Conservation (phyloP, 805 yeast genomes). For the Starmera dryadoides region DNA sequence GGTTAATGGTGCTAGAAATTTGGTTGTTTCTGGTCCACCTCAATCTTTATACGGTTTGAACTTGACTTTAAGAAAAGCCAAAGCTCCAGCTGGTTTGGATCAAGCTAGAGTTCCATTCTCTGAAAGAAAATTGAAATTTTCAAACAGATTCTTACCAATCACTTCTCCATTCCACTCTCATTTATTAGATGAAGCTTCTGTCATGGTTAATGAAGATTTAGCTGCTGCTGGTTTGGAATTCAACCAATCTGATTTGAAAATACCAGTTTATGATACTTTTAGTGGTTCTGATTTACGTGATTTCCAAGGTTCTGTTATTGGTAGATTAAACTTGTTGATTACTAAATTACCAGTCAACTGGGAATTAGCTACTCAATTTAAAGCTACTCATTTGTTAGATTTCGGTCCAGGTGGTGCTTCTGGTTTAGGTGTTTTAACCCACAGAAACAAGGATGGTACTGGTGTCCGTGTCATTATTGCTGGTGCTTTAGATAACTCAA, state of each 20-base stretch:
- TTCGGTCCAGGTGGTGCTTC: constrained; percentile 99
- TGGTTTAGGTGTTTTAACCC: constrained; percentile 93
- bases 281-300: constrained; percentile 73
- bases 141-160: constrained; percentile 91
- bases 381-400: constrained; percentile 85
- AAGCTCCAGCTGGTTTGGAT: constrained; percentile 90
- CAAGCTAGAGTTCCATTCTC: constrained; percentile 92
- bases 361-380: constrained; percentile 82
- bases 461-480: constrained; percentile 93
- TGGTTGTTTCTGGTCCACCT: constrained; percentile 97
- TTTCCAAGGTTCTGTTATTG: constrained; percentile 45
- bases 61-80: constrained; percentile 84
- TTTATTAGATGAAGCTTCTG: constrained; percentile 67
- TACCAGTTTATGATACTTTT: constrained; percentile 90
- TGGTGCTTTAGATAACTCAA: constrained; percentile 71
- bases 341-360: constrained; percentile 88
- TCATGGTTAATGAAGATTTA: constrained; percentile 59
- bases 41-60: constrained; percentile 95
- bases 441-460: constrained; percentile 97
- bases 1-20: constrained; percentile 90
- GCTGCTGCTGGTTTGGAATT: constrained; percentile 51
- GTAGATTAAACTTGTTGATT: constrained; percentile 74
- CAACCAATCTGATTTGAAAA: constrained; percentile 44
- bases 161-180: constrained; percentile 96
- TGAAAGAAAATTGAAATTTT: constrained; percentile 89